A percentile compares a stretch with the other conserved stretches of the same genome.
phyloP scores from a whole-genome alignment of 2,329 filamentous ascomycete genomes.

The Scedosporium minutisporum region DNA sequence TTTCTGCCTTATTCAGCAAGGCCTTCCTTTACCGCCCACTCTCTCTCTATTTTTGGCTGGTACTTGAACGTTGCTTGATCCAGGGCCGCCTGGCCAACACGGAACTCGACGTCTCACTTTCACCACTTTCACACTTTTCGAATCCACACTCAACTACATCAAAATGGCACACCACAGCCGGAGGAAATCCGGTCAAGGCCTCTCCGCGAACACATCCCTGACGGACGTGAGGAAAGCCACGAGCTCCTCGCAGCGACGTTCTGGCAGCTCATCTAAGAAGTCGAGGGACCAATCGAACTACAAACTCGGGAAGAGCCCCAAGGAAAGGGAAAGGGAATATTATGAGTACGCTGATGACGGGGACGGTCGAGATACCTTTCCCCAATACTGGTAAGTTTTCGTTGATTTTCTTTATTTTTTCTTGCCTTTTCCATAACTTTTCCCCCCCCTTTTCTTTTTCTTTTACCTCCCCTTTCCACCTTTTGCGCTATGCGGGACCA shows the following conservation, averaged over 20 bases:
- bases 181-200: conserved; percentile 44
- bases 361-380: conserved; percentile 50
- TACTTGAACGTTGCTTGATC: no score
- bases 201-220: conserved; percentile 39
- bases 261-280: conserved; percentile 20
- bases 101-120: neutral
- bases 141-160: neutral
- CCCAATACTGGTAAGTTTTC: conserved; percentile 51
- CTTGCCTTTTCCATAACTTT: conserved; percentile 6
- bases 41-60: neutral
- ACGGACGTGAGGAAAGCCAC: conserved; percentile 45
- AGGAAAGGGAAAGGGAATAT: conserved; percentile 37
- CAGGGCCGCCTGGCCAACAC: neutral
- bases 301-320: conserved; percentile 41
- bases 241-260: conserved; percentile 15
- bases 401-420: neutral
- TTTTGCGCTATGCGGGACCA: neutral
- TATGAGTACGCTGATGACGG: conserved; percentile 39
- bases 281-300: conserved; percentile 27
- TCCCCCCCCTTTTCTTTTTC: conserved; percentile 5
- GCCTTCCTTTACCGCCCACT: neutral
- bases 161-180: conserved; percentile 44
- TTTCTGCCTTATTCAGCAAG: neutral
- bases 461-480: neutral
- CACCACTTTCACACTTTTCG: neutral